These are phyloP conservation scores for Pseudogymnoascus destructans DNA, from an alignment of 2,329 filamentous ascomycete species.

Conservation along the genomic window DNA sequence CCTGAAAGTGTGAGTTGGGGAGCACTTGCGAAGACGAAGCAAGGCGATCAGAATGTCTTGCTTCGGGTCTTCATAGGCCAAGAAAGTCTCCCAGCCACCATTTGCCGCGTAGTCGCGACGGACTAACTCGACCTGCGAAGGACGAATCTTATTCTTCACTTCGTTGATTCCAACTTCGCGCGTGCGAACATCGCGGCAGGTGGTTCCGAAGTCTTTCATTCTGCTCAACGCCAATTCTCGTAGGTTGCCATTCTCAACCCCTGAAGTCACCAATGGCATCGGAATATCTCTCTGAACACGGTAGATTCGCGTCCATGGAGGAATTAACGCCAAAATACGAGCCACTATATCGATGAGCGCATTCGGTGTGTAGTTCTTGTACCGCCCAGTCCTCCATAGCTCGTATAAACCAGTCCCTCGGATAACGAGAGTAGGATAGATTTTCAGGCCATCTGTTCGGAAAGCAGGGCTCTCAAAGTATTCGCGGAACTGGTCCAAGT, in stretches of 20 bases:
- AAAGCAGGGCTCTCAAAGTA: conserved; percentile 97
- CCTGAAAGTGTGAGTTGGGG: conserved; percentile 80
- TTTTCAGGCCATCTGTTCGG: conserved; percentile 91
- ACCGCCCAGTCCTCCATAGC: conserved; percentile 89
- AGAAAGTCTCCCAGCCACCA: conserved; percentile 95
- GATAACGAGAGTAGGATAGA: conserved; percentile 95
- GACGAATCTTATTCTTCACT: conserved; percentile 96
- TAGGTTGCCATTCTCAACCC: conserved; percentile 94
- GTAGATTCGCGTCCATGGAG: conserved; percentile 97
- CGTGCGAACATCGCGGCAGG: conserved; percentile 89
- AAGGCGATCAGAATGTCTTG: conserved; percentile 94
- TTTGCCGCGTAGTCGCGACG: conserved; percentile 90
- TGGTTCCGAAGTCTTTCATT: conserved; percentile 98
- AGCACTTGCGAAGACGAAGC: conserved; percentile 80
- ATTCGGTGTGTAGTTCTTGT: conserved; percentile 98
- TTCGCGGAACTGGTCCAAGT: conserved; percentile 91
- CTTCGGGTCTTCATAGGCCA: conserved; percentile 96
- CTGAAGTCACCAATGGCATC: conserved; percentile 98
- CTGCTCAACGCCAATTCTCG: conserved; percentile 86
- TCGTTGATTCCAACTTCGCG: conserved; percentile 97
- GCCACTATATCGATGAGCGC: conserved; percentile 91
- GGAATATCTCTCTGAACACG: conserved; percentile 96
- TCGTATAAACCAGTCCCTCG: conserved; percentile 94
- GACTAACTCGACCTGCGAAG: conserved; percentile 90
- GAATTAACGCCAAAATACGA: conserved; percentile 85